phyloP scores from a whole-genome alignment of 1,284 basidiomycete species.

The Sanghuangporus weigelae region DNA sequence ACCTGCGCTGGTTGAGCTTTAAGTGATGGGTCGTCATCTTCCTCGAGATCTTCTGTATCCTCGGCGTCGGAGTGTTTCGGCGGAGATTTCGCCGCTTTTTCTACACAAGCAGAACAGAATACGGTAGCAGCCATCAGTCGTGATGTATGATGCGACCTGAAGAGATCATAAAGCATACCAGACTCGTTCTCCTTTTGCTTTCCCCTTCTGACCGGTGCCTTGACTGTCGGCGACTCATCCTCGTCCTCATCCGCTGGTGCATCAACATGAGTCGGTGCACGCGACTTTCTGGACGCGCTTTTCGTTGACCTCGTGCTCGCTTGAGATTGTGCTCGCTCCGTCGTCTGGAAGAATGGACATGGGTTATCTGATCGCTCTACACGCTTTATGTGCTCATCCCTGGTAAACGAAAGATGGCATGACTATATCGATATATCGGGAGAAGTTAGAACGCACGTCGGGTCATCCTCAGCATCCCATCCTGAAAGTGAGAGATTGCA shows the following conservation, averaged over 20 bases:
- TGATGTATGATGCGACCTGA: no score
- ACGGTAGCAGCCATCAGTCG: no score
- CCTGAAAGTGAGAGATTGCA: constrained; percentile 70
- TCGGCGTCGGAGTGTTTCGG: neutral
- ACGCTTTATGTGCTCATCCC: constrained; percentile 62
- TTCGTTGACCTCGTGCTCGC: constrained; percentile 20
- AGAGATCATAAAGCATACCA: neutral
- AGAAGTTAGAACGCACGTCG: constrained; percentile 46
- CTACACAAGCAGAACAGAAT: neutral
- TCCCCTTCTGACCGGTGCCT: neutral
- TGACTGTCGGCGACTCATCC: neutral
- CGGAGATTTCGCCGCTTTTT: neutral
- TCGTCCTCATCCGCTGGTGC: neutral
- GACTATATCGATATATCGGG: neutral
- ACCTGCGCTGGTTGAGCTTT: constrained; percentile 8
- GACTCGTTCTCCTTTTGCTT: constrained; percentile 4
- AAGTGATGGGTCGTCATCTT: constrained; percentile 20
- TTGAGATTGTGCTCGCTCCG: constrained; percentile 16
- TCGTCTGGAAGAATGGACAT: constrained; percentile 49
- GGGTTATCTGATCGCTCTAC: constrained; percentile 37
- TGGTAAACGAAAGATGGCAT: constrained; percentile 25
- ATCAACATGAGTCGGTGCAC: neutral
- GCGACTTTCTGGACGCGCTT: constrained; percentile 8
- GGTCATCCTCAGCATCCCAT: constrained; percentile 80
- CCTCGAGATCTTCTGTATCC: constrained; percentile 13